Conservation (phyloP, 768 basidiomycete genomes). For the Cystofilobasidium bisporidii region DNA sequence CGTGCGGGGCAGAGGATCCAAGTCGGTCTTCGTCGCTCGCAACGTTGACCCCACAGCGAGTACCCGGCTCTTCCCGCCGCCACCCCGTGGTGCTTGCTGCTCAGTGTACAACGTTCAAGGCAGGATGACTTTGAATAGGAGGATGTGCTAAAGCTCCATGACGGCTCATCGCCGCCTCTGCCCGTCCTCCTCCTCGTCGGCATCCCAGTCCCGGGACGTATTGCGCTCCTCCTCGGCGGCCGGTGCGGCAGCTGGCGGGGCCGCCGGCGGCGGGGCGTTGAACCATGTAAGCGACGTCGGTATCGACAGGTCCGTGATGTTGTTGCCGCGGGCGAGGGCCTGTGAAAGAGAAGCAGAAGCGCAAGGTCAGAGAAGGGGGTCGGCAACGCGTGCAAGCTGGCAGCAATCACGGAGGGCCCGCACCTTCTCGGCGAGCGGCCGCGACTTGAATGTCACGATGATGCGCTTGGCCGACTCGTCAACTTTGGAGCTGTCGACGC, state of each 20-base stretch:
- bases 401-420: too few relatives aligned
- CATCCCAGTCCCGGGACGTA: not conserved
- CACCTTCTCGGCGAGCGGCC: slow-evolving; percentile 69
- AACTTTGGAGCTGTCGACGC: slow-evolving; percentile 56
- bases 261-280: slow-evolving; percentile 15
- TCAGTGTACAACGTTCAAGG: not conserved
- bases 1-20: too few relatives aligned
- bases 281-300: slow-evolving; percentile 18
- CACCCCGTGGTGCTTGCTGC: too few relatives aligned
- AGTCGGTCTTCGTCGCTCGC: too few relatives aligned
- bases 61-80: too few relatives aligned
- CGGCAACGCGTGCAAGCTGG: too few relatives aligned
- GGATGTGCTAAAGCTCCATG: too few relatives aligned
- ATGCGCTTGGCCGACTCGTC: slow-evolving; percentile 50
- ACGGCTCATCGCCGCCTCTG: not conserved
- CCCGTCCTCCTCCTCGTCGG: not conserved
- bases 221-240: not conserved
- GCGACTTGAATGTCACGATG: slow-evolving; percentile 60
- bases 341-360: too few relatives aligned
- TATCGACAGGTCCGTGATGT: slow-evolving; percentile 20
- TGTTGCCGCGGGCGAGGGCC: slow-evolving; percentile 22
- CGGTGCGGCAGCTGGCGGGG: not conserved
- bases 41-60: too few relatives aligned
- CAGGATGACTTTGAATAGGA: too few relatives aligned
- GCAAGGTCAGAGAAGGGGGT: too few relatives aligned